Conservation (phyloP, 2,329 filamentous ascomycete species). For the Chrysosporium keratinophilum region DNA sequence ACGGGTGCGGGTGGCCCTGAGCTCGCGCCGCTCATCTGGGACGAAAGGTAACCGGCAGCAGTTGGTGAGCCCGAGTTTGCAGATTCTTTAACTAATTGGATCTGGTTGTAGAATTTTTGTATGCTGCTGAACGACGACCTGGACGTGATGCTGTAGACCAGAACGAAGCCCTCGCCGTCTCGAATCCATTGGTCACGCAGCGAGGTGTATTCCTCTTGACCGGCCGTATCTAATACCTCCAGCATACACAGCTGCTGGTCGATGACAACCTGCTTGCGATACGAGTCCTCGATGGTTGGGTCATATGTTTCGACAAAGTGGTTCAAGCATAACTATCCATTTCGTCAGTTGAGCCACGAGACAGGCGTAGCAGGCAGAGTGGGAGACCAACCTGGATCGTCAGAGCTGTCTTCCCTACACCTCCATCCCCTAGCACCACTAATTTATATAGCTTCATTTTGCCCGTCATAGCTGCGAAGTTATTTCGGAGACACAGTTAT, state of each 20-base stretch:
- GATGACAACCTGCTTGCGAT: constrained; percentile 78
- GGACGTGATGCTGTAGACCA: constrained; percentile 97
- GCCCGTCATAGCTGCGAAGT: constrained; percentile 56
- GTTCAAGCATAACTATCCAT: constrained; percentile 71
- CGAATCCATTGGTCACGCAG: constrained; percentile 96
- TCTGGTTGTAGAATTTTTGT: constrained; percentile 91
- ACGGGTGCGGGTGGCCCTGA: constrained; percentile 48
- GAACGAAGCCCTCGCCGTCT: constrained; percentile 91
- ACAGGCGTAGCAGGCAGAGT: constrained; percentile 2
- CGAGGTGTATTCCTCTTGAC: constrained; percentile 97
- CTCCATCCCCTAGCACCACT: constrained; percentile 89
- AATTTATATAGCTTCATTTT: constrained; percentile 90
- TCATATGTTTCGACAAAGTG: constrained; percentile 94
- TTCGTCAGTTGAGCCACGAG: neutral
- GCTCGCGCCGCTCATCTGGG: constrained; percentile 38
- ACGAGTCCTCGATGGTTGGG: constrained; percentile 79
- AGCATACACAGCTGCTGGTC: constrained; percentile 87
- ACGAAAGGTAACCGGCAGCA: constrained; percentile 41
- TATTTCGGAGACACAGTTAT: neutral
- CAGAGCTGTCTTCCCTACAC: constrained; percentile 85
- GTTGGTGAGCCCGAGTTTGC: constrained; percentile 45
- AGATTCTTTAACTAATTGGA: constrained; percentile 93
- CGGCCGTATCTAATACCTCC: constrained; percentile 90
- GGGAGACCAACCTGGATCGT: constrained; percentile 61
- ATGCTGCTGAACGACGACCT: constrained; percentile 91